A percentile compares a stretch with the other conserved stretches of the same genome.
Conservation (phyloP, 2,329 filamentous ascomycete genomes). For the Aspergillus eucalypticola region DNA sequence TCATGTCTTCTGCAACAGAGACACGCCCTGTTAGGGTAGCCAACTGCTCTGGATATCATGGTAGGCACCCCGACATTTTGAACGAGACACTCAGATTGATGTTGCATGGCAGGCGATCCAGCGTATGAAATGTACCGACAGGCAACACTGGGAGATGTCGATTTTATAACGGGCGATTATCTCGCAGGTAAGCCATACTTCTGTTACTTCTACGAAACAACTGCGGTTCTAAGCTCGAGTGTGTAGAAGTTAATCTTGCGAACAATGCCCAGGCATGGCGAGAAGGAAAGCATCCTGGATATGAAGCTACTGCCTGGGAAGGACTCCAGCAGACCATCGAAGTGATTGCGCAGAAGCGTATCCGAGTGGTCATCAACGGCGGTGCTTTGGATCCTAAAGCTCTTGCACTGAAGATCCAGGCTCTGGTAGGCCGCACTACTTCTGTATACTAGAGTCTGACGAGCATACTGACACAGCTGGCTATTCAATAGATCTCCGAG, state of each 20-base stretch:
- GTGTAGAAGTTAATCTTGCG: constrained; percentile 48
- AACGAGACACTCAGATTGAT: background rate
- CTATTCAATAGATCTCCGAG: constrained; percentile 31
- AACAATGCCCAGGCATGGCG: constrained; percentile 47
- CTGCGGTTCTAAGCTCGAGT: constrained; percentile 14
- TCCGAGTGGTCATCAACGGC: constrained; percentile 60
- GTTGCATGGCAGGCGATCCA: constrained; percentile 29
- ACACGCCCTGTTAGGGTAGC: constrained; percentile 33
- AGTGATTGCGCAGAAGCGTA: constrained; percentile 49
- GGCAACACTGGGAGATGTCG: constrained; percentile 40
- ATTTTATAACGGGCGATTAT: constrained; percentile 58
- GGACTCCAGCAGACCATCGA: constrained; percentile 50
- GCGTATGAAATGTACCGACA: constrained; percentile 41
- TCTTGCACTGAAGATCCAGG: constrained; percentile 49
- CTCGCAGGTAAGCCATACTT: constrained; percentile 41
- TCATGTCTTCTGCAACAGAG: background rate
- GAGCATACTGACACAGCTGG: background rate
- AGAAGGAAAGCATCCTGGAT: constrained; percentile 45
- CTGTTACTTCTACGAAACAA: too few species aligned
- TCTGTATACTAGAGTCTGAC: background rate
- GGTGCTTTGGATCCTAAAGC: constrained; percentile 58
- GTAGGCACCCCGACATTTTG: constrained; percentile 2
- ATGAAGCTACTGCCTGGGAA: constrained; percentile 52
- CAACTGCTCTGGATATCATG: constrained; percentile 38
- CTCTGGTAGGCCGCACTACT: constrained; percentile 33